Evolutionary conservation across 768 basidiomycete genomes (phyloP), one percentile per base, ranked within the genome.

Genomic region (Lepiota subincarnata): DNA sequence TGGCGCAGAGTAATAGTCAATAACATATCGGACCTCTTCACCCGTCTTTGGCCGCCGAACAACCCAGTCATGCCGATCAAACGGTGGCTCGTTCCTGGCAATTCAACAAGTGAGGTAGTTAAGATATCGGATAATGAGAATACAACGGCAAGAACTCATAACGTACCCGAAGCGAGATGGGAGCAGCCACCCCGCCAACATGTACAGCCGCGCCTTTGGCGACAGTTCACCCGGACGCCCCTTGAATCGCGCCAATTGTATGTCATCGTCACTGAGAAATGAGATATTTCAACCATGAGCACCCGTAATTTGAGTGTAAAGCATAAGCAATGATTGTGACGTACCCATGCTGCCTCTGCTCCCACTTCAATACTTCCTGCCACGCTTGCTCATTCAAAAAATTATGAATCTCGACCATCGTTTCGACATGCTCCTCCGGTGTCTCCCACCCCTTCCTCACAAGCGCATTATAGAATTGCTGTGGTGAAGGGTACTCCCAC

Each of bases 21-120:
- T 98, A 43, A 99, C 89, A 69, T 99, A 96, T 65, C 92, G 88
- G 48, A 92, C 86, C 69, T 92, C 88, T 60, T 89, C 82, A 14
- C 89, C 85, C 1, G 87, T 85, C 37, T 74, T 73, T 28, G 86
- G 84, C 48, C 96, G 85, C 26, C 87, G 87, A 50, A 99, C 79
- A 48, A 97, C 71, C 97, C 97, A 99, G 72, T 99, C 97, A 67
- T 99, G 97, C 6, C 97, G 86, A 66, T 99, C 97, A 65, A 99
- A 98, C 0, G 96, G 97, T 4, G 92, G 90, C 64, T 93, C 89
- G 38, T 84, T 76, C 70, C 95, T 98, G 62, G 10, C 11, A 50
- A 45, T 19, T 35, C 55, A 48, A 16, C 22, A 37, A 12, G 43
- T n/a, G 19, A 14, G 35, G 37, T 39, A 8, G 13, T 40, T 40